Conservation (phyloP, 2,329 filamentous ascomycete species). For the Myotisia sp. region DNA sequence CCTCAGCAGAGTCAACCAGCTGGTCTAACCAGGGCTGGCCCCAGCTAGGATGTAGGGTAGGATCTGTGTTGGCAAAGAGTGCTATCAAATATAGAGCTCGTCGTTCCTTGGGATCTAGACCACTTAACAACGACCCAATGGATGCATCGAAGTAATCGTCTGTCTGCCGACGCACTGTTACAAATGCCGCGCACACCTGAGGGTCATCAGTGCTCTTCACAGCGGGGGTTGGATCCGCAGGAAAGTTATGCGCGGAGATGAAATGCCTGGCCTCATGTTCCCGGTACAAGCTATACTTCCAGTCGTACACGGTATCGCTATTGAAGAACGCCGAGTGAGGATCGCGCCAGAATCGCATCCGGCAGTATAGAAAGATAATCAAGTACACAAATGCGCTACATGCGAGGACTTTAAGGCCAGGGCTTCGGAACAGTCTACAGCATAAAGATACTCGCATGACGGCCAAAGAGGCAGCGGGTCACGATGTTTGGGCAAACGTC, state of each 20-base stretch:
- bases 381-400: slow-evolving; percentile 9
- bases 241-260: slow-evolving; percentile 14
- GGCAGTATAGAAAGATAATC: slow-evolving; percentile 15
- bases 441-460: too few species aligned
- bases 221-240: slow-evolving; percentile 6
- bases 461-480: too few species aligned
- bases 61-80: slow-evolving; percentile 17
- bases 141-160: slow-evolving; percentile 18
- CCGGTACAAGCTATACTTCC: slow-evolving; percentile 17
- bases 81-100: slow-evolving; percentile 13
- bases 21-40: slow-evolving; percentile 15
- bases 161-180: slow-evolving; percentile 15
- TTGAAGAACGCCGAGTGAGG: slow-evolving; percentile 19
- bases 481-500: too few species aligned
- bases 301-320: slow-evolving; percentile 13
- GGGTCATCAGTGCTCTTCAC: slow-evolving; percentile 7
- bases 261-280: slow-evolving; percentile 16
- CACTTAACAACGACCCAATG: slow-evolving; percentile 16
- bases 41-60: slow-evolving; percentile 16
- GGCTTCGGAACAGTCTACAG: too few species aligned
- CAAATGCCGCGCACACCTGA: slow-evolving; percentile 14
- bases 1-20: slow-evolving; percentile 11
- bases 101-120: slow-evolving; percentile 14
- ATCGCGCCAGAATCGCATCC: slow-evolving; percentile 16
- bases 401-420: slow-evolving; percentile 9